Percentiles rank a stretch among this genome's conserved stretches.
Conservation (phyloP, 192 early-diverging fungal genomes). For the Backusella circina region DNA sequence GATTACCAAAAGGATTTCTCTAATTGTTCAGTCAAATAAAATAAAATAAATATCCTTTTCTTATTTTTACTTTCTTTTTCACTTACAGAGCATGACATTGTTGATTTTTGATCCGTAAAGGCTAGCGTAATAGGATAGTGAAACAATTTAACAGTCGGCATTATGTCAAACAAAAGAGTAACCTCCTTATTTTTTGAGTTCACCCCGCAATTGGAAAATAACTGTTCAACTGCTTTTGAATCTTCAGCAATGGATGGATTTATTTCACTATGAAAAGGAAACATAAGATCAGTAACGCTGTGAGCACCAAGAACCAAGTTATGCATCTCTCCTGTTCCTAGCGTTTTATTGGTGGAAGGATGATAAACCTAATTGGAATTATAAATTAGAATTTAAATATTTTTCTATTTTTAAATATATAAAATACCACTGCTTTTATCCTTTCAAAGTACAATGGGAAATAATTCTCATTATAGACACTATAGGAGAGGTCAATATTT, state of each 20-base stretch:
- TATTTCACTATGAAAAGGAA: constrained; percentile 43
- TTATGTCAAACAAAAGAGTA: constrained; percentile 13
- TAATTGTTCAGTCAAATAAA: background rate
- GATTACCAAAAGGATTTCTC: background rate
- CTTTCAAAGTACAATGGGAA: background rate
- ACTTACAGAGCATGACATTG: constrained; percentile 23
- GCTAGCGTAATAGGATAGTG: constrained; percentile 15
- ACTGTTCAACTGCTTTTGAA: constrained; percentile 34
- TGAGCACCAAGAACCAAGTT: constrained; percentile 35
- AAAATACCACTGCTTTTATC: constrained; percentile 8
- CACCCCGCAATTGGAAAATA: constrained; percentile 40
- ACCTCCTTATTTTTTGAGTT: constrained; percentile 21
- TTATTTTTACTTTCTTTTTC: background rate
- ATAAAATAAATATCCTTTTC: background rate
- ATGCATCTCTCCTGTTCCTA: constrained; percentile 44
- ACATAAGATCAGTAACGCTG: constrained; percentile 33
- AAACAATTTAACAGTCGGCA: constrained; percentile 11
- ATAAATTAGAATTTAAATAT: background rate
- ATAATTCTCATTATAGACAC: background rate
- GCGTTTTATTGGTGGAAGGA: constrained; percentile 30
- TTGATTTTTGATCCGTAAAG: constrained; percentile 11
- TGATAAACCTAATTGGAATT: constrained; percentile 45
- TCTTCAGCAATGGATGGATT: constrained; percentile 21
- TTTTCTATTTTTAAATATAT: background rate
- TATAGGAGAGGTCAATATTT: background rate